Evolutionary conservation across 2,329 filamentous ascomycete genomes (phyloP).

Genomic region (Chrysoporthe deuterocubensis): DNA sequence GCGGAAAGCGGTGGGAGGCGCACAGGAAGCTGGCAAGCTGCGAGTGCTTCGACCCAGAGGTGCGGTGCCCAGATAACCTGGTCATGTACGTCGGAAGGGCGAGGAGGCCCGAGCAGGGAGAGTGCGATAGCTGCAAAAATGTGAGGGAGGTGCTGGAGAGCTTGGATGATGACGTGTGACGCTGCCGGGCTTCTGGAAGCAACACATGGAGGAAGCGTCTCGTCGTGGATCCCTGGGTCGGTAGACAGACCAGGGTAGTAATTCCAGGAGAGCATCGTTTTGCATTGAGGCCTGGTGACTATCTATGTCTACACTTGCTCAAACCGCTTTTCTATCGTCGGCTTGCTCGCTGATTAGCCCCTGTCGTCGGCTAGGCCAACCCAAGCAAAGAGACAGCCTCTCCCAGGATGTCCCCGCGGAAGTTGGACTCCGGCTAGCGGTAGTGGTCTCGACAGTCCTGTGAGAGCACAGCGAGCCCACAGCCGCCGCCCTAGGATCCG

Average conservation of each 20-base stretch:
- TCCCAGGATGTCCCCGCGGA: neutral
- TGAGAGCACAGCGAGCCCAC: neutral
- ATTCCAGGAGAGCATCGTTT: neutral
- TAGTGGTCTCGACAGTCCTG: neutral
- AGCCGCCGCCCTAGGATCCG: no score
- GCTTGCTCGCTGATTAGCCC: neutral
- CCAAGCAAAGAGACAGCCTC: neutral
- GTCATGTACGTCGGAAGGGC: conserved; percentile 44
- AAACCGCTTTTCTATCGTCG: neutral
- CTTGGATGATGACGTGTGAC: conserved; percentile 35
- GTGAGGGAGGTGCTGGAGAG: conserved; percentile 37
- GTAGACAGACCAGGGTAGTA: neutral
- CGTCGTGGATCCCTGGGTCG: neutral
- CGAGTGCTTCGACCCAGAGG: conserved; percentile 38
- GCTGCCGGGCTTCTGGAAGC: neutral
- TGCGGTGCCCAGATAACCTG: conserved; percentile 39
- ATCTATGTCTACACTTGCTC: neutral
- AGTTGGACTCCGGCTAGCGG: neutral
- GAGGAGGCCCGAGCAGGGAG: conserved; percentile 37
- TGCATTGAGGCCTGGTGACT: neutral
- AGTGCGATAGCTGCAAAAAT: conserved; percentile 39
- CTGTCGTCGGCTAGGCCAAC: neutral
- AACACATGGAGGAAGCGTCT: neutral
- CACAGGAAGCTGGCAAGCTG: conserved; percentile 44
- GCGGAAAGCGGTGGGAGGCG: conserved; percentile 39